Conservation (phyloP, 1,284 basidiomycete species). For the Trametes versicolor region DNA sequence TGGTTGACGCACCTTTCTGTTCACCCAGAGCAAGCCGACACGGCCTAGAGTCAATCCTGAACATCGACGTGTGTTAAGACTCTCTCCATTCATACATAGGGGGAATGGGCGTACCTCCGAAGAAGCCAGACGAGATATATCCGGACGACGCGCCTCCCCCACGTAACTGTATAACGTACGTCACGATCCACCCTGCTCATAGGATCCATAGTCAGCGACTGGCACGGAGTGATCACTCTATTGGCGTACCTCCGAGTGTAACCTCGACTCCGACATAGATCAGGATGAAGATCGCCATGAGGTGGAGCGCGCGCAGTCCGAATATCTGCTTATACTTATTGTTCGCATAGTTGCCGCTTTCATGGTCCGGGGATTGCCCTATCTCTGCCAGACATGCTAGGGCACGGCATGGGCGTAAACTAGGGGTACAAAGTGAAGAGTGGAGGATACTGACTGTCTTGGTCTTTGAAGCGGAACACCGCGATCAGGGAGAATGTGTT, state of each 20-base stretch:
- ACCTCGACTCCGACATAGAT: slow-evolving; percentile 60
- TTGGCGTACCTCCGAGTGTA: slow-evolving; percentile 52
- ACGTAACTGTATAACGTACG: slow-evolving; percentile 55
- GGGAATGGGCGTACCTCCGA: slow-evolving; percentile 49
- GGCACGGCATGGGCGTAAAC: not conserved
- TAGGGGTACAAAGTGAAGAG: not conserved
- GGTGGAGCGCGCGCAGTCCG: slow-evolving; percentile 49
- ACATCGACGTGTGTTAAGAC: not conserved
- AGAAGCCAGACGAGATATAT: slow-evolving; percentile 62
- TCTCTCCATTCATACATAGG: too few relatives aligned
- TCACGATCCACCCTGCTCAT: slow-evolving; percentile 63
- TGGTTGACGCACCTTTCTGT: slow-evolving; percentile 51
- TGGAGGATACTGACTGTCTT: slow-evolving; percentile 53
- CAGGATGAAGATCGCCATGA: slow-evolving; percentile 56
- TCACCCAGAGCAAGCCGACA: slow-evolving; percentile 58
- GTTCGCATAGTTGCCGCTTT: slow-evolving; percentile 31
- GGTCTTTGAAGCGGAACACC: slow-evolving; percentile 63
- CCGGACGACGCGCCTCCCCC: slow-evolving; percentile 58
- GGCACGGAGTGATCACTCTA: not conserved
- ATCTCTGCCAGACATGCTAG: slow-evolving; percentile 47
- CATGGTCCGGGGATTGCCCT: slow-evolving; percentile 43
- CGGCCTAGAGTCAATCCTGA: slow-evolving; percentile 55
- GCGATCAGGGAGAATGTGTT: slow-evolving; percentile 54
- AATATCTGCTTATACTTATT: slow-evolving; percentile 53
- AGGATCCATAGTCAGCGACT: not conserved